Conservation (phyloP, 2,329 filamentous ascomycete genomes). For the Phyllachora maydis region DNA sequence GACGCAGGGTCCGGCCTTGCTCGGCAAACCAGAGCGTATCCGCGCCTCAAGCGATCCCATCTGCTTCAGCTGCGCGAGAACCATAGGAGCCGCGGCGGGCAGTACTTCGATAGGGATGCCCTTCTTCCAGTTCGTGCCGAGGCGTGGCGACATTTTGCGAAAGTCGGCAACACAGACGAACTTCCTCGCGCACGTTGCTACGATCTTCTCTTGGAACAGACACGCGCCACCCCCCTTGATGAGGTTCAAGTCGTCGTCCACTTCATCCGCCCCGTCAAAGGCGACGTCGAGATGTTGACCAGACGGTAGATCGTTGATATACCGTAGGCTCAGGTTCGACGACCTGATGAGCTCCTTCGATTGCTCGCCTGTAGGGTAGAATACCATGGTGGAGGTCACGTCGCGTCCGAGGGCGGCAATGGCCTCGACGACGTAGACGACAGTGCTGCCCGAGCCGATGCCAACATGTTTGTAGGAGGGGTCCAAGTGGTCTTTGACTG, state of each 20-base stretch:
- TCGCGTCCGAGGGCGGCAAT: conserved; percentile 40
- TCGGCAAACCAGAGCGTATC: conserved; percentile 50
- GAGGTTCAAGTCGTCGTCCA: conserved; percentile 83
- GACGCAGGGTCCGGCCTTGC: conserved; percentile 60
- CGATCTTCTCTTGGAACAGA: conserved; percentile 92
- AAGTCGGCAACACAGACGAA: conserved; percentile 70
- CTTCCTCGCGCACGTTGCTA: conserved; percentile 63
- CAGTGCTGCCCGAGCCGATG: conserved; percentile 65
- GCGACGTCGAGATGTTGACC: conserved; percentile 56
- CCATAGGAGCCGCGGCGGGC: conserved; percentile 59
- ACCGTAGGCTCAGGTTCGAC: conserved; percentile 57
- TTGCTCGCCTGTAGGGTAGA: conserved; percentile 83
- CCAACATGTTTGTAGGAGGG: conserved; percentile 44
- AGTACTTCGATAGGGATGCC: conserved; percentile 85
- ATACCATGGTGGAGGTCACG: conserved; percentile 47
- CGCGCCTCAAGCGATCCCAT: conserved; percentile 54
- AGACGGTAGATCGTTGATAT: conserved; percentile 50
- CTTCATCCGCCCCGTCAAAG: conserved; percentile 94
- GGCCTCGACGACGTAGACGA: conserved; percentile 69
- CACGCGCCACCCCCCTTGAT: conserved; percentile 98
- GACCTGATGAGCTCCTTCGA: conserved; percentile 69
- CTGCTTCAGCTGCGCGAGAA: conserved; percentile 48
- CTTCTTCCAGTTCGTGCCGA: conserved; percentile 59
- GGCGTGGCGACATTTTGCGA: conserved; percentile 62
- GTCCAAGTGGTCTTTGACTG: conserved; percentile 52